Evolutionary conservation across 306 rosid genomes (phyloP), one percentile per base, ranked within the genome.

Genomic region (Trifolium pratense): DNA sequence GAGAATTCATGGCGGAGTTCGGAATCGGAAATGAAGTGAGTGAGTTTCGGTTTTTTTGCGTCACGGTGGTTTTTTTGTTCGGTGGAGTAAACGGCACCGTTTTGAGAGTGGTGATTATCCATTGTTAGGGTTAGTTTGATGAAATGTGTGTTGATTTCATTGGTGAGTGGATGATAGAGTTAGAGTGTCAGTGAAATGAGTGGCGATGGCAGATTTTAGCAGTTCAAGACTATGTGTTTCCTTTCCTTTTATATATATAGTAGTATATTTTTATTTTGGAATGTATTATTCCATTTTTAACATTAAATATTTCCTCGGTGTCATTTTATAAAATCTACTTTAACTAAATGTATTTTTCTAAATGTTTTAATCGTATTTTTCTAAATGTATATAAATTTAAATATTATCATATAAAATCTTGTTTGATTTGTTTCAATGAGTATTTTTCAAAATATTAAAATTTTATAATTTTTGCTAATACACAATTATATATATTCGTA

Each of bases 1-100:
- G 87, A 75, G 79, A 88, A 88, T 64, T 88, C 89, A 0, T 78
- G 21, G 2, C n/a, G 78, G 65, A 84, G 52, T 20, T 80, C 78
- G 53, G 75, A 8, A 16, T 78, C 80, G 9, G 87, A 63, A 40
- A 84, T 75, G 65, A 46, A 16, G 34, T 29, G 57, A 11, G 59
- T 14, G 13, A 77, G 63, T 34, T 48, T 78, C 1, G 72, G 84
- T 46, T 79, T 85, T 45, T 85, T 85, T 0, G 61, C 8, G 23
- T 52, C 14, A 48, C 9, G 85, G 6, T 4, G 32, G 32, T 29
- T 29, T 4, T 3, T 29, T 29, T 3, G 32, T 4, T 29, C 32
- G 6, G 32, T 29, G 32, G 32, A 0, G 32, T 29, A 29, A 7
- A 9, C 74, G 77, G 65, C 62, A 43, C 84, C 86, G 68, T 83